Evolutionary conservation across 805 yeast genomes (phyloP), one percentile per base, ranked within the genome.

Genomic region (Priceomyces carsonii): DNA sequence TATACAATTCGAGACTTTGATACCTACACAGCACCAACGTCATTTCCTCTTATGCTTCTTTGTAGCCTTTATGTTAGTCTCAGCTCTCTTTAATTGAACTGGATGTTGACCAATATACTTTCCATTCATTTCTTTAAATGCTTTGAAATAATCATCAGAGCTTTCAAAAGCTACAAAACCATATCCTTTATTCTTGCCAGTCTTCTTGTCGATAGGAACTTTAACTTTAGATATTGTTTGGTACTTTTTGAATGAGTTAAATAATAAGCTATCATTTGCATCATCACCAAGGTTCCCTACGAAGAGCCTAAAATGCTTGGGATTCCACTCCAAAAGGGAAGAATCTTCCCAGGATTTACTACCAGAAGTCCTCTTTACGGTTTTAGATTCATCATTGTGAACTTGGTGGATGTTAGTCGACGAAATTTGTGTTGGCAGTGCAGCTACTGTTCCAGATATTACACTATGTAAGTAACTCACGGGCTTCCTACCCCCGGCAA

Each of bases 91-190:
- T 53, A 85, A 59, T 38, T 74, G 80, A 18, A 85, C 78, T 0
- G 93, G 93, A 48, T 81, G 81, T 47, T 70, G 75, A 1, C 93
- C 95, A 31, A 85, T 71, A 46, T 81, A 83, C 50, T 82, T 82
- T 17, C 87, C 86, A 51, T 85, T 81, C 80, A 83, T 74, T 48
- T 81, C 86, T 51, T 78, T 80, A 58, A 81, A 85, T 3, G 90
- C 88, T 33, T 65, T 60, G 36, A 85, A 63, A 47, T 82, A 85
- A 50, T 85, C 91, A 14, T 79, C 77, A 0, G 90, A 59, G 40
- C 71, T 72, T 3, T 61, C 64, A 54, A 85, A 85, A 5, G 86
- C 78, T 9, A 85, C 82, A 55, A 85, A 85, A 6, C 89, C 95
- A 53, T 64, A 85, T 3, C 95, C 93, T 51, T 76, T 80, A 39